These are phyloP conservation scores for Cytidiella melzeri DNA, from an alignment of 768 basidiomycete genomes.

Conservation along the genomic window DNA sequence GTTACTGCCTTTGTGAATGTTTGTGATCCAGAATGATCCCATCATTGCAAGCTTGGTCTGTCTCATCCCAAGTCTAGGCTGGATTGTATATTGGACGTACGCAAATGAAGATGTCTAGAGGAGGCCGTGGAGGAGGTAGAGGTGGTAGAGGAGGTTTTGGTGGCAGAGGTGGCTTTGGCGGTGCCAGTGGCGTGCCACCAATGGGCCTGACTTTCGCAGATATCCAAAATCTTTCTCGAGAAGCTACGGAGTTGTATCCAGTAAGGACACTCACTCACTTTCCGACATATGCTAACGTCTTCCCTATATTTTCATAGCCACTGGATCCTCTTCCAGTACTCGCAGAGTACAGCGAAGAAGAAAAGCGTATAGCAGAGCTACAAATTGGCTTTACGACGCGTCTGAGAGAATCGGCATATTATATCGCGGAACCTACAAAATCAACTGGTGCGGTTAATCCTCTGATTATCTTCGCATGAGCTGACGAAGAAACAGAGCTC, in stretches of 20 bases:
- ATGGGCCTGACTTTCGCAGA: slow-evolving; percentile 82
- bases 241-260: slow-evolving; percentile 75
- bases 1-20: slow-evolving; percentile 13
- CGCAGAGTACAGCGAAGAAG: slow-evolving; percentile 57
- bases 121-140: slow-evolving; percentile 40
- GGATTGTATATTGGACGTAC: too few relatives aligned
- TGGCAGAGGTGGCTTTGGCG: slow-evolving; percentile 37
- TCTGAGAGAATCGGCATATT: slow-evolving; percentile 66
- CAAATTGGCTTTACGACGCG: slow-evolving; percentile 64
- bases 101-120: slow-evolving; percentile 39
- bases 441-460: slow-evolving; percentile 40
- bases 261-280: slow-evolving; percentile 55
- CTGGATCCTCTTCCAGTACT: slow-evolving; percentile 61
- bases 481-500: slow-evolving; percentile 41
- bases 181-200: slow-evolving; percentile 40
- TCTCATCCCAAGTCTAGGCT: too few relatives aligned
- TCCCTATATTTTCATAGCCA: slow-evolving; percentile 36
- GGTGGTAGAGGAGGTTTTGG: slow-evolving; percentile 61
- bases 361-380: slow-evolving; percentile 56
- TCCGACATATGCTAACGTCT: not conserved
- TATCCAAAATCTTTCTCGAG: slow-evolving; percentile 68
- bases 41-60: not conserved
- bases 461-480: not conserved
- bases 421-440: slow-evolving; percentile 65
- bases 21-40: not conserved